phyloP scores from a whole-genome alignment of 2,329 filamentous ascomycete genomes.

The Talaromyces atroroseus region DNA sequence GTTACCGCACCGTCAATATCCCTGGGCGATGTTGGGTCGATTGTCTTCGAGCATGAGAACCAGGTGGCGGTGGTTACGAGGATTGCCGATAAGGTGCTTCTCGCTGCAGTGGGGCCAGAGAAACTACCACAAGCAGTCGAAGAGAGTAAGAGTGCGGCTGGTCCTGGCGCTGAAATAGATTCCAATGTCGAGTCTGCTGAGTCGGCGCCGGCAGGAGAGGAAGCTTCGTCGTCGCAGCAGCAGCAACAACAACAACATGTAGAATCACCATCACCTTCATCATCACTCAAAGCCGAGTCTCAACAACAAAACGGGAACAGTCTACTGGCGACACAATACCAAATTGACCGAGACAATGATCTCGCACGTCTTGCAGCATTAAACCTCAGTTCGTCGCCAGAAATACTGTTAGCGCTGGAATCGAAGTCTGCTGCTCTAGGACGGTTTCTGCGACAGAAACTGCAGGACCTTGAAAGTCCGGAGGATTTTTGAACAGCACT shows the following conservation, averaged over 20 bases:
- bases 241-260: background rate
- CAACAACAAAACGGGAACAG: conserved; percentile 18
- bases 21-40: conserved; percentile 39
- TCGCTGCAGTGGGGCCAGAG: conserved; percentile 37
- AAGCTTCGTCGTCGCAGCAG: background rate
- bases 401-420: conserved; percentile 37
- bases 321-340: conserved; percentile 30
- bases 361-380: conserved; percentile 34
- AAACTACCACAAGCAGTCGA: conserved; percentile 15
- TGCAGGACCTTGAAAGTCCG: conserved; percentile 36
- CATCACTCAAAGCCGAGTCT: conserved; percentile 1
- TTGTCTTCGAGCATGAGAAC: conserved; percentile 39
- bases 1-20: conserved; percentile 38
- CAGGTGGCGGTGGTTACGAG: conserved; percentile 37
- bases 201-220: conserved; percentile 9
- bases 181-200: conserved; percentile 1
- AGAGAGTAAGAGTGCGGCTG: background rate
- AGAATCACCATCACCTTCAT: background rate
- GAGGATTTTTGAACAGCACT: conserved; percentile 33
- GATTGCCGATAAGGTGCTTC: conserved; percentile 39
- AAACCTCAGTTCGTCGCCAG: conserved; percentile 34
- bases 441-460: conserved; percentile 35
- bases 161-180: background rate
- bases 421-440: conserved; percentile 40
- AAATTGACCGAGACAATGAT: conserved; percentile 37